phyloP scores from a whole-genome alignment of 495 filamentous ascomycete species.

The Aspergillus indologenus region DNA sequence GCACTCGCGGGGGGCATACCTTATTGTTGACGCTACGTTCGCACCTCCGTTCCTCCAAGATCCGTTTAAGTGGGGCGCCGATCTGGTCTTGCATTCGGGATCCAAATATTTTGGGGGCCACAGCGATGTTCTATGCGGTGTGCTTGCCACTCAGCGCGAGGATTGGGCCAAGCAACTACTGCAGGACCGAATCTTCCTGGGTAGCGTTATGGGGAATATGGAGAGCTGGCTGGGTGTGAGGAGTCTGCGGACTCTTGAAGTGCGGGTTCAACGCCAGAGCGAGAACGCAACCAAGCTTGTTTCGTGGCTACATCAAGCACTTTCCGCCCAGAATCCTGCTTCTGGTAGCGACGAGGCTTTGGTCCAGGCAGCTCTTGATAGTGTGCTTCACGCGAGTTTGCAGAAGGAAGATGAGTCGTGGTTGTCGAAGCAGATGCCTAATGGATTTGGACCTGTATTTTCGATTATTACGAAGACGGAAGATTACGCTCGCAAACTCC shows the following conservation, averaged over 20 bases:
- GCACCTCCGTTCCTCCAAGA: constrained; percentile 87
- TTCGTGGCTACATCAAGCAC: constrained; percentile 58
- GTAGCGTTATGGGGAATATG: constrained; percentile 82
- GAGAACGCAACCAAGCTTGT: constrained; percentile 66
- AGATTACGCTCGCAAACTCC: constrained; percentile 61
- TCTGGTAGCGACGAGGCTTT: constrained; percentile 36
- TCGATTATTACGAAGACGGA: constrained; percentile 61
- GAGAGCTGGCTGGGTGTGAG: constrained; percentile 91
- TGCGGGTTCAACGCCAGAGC: constrained; percentile 75
- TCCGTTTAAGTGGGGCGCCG: constrained; percentile 75
- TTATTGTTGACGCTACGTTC: constrained; percentile 91
- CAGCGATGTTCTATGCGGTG: constrained; percentile 83
- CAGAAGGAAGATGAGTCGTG: constrained; percentile 66
- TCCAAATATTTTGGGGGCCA: constrained; percentile 97
- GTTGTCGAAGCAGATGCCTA: constrained; percentile 87
- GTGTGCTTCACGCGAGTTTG: constrained; percentile 72
- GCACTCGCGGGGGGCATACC: constrained; percentile 63
- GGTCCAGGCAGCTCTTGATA: constrained; percentile 51
- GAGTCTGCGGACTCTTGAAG: constrained; percentile 79
- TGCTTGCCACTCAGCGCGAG: constrained; percentile 60
- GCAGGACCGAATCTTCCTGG: constrained; percentile 68
- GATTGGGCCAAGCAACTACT: constrained; percentile 57
- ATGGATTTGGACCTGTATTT: constrained; percentile 88
- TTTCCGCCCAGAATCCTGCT: constrained; percentile 32
- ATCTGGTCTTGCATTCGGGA: constrained; percentile 84